phyloP scores from a whole-genome alignment of 805 yeast species.

The Myxozyma lipomycoides region DNA sequence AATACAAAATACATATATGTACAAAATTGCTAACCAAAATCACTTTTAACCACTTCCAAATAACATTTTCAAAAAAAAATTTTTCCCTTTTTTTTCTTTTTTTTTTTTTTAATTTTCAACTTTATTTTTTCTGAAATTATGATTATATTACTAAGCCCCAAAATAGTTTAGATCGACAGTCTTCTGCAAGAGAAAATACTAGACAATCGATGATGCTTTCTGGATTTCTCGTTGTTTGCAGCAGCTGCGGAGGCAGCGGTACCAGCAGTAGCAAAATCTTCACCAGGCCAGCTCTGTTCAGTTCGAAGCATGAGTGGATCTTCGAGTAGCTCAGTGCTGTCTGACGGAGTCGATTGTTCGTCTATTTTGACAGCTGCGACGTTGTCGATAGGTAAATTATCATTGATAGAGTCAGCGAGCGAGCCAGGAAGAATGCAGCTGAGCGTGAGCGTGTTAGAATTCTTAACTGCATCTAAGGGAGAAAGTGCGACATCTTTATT shows the following conservation, averaged over 20 bases:
- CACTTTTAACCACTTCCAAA: too few relatives aligned
- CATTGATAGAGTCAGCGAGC: constrained; percentile 6
- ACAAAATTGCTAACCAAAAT: too few relatives aligned
- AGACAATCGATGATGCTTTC: background rate
- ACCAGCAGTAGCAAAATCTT: constrained; percentile 8
- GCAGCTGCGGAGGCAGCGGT: background rate
- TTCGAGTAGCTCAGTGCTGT: constrained; percentile 13
- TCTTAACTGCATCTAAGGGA: constrained; percentile 21
- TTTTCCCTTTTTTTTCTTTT: too few relatives aligned
- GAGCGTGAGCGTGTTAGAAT: constrained; percentile 10
- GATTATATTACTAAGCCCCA: too few relatives aligned
- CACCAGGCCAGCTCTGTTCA: constrained; percentile 16
- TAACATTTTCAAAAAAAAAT: too few relatives aligned
- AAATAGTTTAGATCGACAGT: background rate
- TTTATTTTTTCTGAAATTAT: too few relatives aligned
- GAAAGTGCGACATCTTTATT: constrained; percentile 12
- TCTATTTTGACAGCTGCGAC: constrained; percentile 14
- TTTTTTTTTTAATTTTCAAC: too few relatives aligned
- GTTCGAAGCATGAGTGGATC: background rate
- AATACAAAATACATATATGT: too few relatives aligned
- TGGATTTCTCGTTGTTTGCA: background rate
- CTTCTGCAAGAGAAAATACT: background rate
- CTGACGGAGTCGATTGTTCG: constrained; percentile 7
- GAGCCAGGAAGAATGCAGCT: constrained; percentile 14
- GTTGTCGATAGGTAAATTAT: constrained; percentile 15